Conservation (phyloP, 2,329 filamentous ascomycete species). For the Dryadomyces sulphureus region DNA sequence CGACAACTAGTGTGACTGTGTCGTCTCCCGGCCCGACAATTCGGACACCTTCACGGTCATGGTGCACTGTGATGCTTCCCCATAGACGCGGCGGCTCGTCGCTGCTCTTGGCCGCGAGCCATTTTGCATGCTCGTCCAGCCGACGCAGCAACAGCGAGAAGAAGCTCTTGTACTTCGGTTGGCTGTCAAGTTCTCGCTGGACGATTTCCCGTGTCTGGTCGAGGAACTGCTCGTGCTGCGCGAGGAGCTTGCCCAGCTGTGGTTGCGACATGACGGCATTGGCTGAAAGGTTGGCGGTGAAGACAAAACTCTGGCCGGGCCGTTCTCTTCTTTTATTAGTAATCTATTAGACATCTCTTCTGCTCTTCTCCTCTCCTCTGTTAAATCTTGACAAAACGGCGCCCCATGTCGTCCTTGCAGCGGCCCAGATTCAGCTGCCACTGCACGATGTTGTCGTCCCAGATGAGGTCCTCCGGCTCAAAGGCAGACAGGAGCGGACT, state of each 20-base stretch:
- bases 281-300: background rate
- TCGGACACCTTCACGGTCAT: background rate
- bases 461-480: conserved; percentile 5
- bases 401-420: background rate
- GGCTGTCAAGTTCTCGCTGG: background rate
- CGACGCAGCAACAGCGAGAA: background rate
- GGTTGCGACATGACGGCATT: background rate
- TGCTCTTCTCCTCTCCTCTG: background rate
- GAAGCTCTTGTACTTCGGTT: background rate
- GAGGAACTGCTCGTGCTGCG: conserved; percentile 3
- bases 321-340: background rate
- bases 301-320: no score
- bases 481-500: conserved; percentile 1
- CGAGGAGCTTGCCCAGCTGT: background rate
- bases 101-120: background rate
- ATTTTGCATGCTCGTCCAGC: background rate
- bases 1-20: background rate
- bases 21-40: background rate
- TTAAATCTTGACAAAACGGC: conserved; percentile 6
- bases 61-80: background rate
- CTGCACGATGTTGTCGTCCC: conserved; percentile 3
- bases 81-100: background rate
- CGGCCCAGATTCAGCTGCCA: conserved; percentile 3
- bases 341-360: no score
- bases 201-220: background rate